Evolutionary conservation across 2,329 filamentous ascomycete genomes (phyloP).

Genomic region (Sclerotinia trifoliorum): DNA sequence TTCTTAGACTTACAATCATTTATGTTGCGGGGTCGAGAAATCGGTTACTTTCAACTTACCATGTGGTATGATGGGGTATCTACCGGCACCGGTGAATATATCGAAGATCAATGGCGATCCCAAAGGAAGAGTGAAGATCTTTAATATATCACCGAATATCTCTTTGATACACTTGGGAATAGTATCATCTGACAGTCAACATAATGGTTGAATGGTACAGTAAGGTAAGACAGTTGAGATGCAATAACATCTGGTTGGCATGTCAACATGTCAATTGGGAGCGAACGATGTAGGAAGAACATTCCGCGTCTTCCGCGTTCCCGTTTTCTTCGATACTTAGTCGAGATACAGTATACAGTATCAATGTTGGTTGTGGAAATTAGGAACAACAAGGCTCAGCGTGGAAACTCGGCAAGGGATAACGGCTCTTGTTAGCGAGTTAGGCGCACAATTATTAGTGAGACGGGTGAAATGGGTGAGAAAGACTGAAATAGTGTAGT

Average conservation of each 20-base stretch:
- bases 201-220: neutral
- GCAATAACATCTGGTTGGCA: neutral
- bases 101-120: neutral
- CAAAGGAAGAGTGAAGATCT: neutral
- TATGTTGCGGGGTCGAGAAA: neutral
- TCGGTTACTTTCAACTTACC: neutral
- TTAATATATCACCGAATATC: neutral
- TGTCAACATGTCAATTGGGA: neutral
- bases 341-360: too few relatives aligned
- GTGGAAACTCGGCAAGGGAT: neutral
- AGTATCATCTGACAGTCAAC: neutral
- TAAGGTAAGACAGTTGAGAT: neutral
- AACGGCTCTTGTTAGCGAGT: neutral
- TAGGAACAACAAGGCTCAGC: neutral
- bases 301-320: neutral
- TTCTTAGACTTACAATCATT: neutral
- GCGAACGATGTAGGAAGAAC: neutral
- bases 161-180: neutral
- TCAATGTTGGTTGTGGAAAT: neutral
- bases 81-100: neutral
- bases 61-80: neutral
- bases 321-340: neutral
- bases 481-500: neutral
- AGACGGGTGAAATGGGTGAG: neutral
- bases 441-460: neutral